Evolutionary conservation across 768 basidiomycete genomes (phyloP).

Genomic region (Holtermannia corniformis): DNA sequence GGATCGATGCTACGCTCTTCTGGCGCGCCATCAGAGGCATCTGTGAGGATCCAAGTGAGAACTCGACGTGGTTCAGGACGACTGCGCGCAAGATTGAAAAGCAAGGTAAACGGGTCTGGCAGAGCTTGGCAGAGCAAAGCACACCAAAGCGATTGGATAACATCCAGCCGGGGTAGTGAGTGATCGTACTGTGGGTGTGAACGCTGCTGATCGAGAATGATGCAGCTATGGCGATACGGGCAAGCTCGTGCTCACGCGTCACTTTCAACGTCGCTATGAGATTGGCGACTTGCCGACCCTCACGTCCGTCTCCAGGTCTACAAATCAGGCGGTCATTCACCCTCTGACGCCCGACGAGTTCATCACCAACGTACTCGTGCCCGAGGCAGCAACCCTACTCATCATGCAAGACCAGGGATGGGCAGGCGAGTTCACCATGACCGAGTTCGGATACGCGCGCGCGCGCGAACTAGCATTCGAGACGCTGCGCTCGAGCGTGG

Average conservation of each 20-base stretch:
- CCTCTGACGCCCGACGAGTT: slow-evolving; percentile 67
- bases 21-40: slow-evolving; percentile 6
- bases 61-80: slow-evolving; percentile 14
- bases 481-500: not conserved
- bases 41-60: slow-evolving; percentile 12
- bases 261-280: slow-evolving; percentile 16
- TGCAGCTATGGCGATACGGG: slow-evolving; percentile 28
- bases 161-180: slow-evolving; percentile 30
- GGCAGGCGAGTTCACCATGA: not conserved
- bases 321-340: not conserved
- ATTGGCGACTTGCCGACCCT: slow-evolving; percentile 11
- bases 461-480: not conserved
- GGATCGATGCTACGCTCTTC: slow-evolving; percentile 16
- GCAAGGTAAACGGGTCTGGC: slow-evolving; percentile 16
- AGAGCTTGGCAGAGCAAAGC: slow-evolving; percentile 1
- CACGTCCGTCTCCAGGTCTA: not conserved
- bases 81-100: slow-evolving; percentile 7
- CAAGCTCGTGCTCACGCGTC: slow-evolving; percentile 9
- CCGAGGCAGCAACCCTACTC: slow-evolving; percentile 72
- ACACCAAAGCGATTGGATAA: slow-evolving; percentile 7
- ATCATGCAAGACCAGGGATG: slow-evolving; percentile 61
- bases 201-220: not conserved
- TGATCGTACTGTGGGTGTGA: not conserved
- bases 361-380: slow-evolving; percentile 74
- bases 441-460: not conserved